phyloP scores from a whole-genome alignment of 257 asterid genomes.

The Solanum tacnaense region DNA sequence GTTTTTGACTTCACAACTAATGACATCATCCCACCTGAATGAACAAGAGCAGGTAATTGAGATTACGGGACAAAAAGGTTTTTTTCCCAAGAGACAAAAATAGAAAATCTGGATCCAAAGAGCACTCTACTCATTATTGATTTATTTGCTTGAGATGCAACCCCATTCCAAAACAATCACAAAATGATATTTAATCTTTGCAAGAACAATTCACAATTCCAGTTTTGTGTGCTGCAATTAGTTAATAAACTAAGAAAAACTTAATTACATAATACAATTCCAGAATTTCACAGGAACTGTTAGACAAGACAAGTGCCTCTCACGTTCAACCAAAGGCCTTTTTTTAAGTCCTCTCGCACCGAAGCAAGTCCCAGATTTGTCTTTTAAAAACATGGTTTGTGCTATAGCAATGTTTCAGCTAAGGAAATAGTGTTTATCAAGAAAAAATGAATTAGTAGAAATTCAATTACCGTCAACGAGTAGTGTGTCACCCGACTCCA shows the following conservation, averaged over 20 bases:
- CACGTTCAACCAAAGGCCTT: background rate
- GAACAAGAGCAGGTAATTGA: background rate
- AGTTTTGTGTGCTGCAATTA: background rate
- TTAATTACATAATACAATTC: background rate
- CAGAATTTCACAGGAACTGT: background rate
- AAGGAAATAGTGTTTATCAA: background rate
- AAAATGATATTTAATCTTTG: background rate
- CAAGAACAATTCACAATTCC: background rate
- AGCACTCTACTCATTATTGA: background rate
- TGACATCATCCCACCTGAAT: conserved; percentile 96
- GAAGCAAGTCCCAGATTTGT: background rate
- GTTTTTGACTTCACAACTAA: conserved; percentile 81
- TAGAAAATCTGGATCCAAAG: background rate
- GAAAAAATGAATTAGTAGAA: background rate
- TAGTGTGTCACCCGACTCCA: conserved; percentile 73
- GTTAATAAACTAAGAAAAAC: background rate
- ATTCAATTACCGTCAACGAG: conserved; percentile 77
- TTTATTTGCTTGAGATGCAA: background rate
- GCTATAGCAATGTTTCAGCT: background rate
- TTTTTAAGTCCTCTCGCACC: background rate
- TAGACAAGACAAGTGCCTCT: background rate
- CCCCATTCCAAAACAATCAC: background rate
- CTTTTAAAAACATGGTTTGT: background rate
- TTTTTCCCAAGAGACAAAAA: background rate
- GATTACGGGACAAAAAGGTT: background rate